Evolutionary conservation across 306 rosid genomes (phyloP), one percentile per base, ranked within the genome.

Genomic region (Canavalia gladiata): DNA sequence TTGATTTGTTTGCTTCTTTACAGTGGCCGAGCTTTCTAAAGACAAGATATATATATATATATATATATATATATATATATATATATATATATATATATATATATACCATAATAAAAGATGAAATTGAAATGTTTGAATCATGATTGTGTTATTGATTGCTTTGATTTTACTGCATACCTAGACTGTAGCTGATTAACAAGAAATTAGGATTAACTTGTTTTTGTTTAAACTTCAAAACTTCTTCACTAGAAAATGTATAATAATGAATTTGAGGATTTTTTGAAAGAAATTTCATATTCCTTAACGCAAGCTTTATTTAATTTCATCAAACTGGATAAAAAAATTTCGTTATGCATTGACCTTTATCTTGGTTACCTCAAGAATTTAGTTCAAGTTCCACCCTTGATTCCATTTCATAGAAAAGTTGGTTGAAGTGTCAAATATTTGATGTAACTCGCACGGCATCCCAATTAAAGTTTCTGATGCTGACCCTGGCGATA

Each of bases 401-500:
- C 13, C 34, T 74, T 59, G 13, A 68, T 3, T 58, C 42, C 39
- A 34, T 10, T 59, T 74, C 30, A 33, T 59, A 59, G 46, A 68
- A 11, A 42, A 52, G 55, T 54, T 73, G 72, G 76, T 77, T 77
- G 76, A 76, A 66, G 57, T 46, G 76, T 72, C 50, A 45, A 76
- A 46, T 55, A 62, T 11, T 64, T 46, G 73, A 56, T 81, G 68
- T 46, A 51, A 9, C 63, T 70, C 37, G 49, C 49, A 59, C 50
- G 56, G 65, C 62, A 69, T 46, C 39, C 46, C 72, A 52, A 52
- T 74, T 83, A 37, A 45, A 75, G 62, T 83, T 83, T 63, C 10
- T 83, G 70, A 78, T 43, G 50, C 18, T 28, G 81, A 79, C 84
- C 58, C 30, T 12, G 35, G 54, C 35, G 35, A 42, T 67, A 43